Percentiles rank a stretch among this genome's conserved stretches.
Conservation (phyloP, 306 rosid genomes). For the Ormosia semicastrata region DNA sequence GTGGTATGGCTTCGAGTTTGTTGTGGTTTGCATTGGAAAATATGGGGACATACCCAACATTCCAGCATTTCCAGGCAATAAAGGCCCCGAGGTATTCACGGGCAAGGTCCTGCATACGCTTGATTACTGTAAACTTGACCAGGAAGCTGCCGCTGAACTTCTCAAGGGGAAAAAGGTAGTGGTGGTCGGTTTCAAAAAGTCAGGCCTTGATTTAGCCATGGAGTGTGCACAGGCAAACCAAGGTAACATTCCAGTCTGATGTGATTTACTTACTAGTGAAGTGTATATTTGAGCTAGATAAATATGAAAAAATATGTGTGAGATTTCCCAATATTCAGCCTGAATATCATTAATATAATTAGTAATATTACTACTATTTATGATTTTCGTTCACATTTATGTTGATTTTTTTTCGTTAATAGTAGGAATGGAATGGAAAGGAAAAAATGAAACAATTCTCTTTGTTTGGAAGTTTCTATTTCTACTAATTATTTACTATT, state of each 20-base stretch:
- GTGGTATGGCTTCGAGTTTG: slow-evolving; percentile 70
- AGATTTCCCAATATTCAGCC: background rate
- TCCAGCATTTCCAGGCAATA: slow-evolving; percentile 48
- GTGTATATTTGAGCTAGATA: background rate
- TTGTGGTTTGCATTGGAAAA: slow-evolving; percentile 71
- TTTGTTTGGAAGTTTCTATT: too few species aligned
- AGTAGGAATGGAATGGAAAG: too few species aligned
- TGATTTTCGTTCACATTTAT: too few species aligned
- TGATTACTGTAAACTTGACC: slow-evolving; percentile 74
- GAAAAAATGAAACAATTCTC: too few species aligned
- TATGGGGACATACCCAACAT: slow-evolving; percentile 59
- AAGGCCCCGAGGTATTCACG: slow-evolving; percentile 59
- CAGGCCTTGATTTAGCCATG: slow-evolving; percentile 72
- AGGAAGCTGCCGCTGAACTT: slow-evolving; percentile 54
- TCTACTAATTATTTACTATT: too few species aligned
- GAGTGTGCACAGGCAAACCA: slow-evolving; percentile 75
- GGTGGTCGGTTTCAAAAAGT: slow-evolving; percentile 73
- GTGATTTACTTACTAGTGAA: too few species aligned
- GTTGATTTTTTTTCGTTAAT: too few species aligned
- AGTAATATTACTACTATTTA: too few species aligned
- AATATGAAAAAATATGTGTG: background rate
- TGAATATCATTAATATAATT: background rate
- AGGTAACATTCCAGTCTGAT: slow-evolving; percentile 37
- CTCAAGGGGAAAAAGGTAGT: slow-evolving; percentile 66
- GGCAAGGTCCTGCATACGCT: slow-evolving; percentile 61